A percentile compares a stretch with the other conserved stretches of the same genome.
Evolutionary conservation across 2,329 filamentous ascomycete genomes (phyloP).

Genomic region (Aspergillus alliaceus): DNA sequence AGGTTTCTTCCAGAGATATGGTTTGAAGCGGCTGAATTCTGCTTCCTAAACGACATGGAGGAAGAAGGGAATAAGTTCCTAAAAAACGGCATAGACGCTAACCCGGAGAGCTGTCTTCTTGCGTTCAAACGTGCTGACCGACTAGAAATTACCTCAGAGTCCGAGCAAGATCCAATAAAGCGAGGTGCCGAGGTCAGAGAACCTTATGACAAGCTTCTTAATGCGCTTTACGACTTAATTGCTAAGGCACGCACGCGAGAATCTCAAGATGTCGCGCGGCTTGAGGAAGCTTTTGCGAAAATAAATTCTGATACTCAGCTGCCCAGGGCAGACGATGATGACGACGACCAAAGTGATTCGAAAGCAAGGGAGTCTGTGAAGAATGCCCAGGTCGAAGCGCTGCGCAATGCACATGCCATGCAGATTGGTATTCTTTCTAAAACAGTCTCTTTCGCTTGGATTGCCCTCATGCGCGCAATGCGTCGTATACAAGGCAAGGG

Average conservation of each 20-base stretch:
- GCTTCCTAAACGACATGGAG: conserved; percentile 72
- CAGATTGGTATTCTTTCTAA: conserved; percentile 77
- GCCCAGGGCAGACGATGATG: conserved; percentile 53
- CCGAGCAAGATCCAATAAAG: conserved; percentile 67
- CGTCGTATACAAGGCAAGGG: conserved; percentile 86
- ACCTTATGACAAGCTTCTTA: conserved; percentile 79
- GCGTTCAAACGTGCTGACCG: conserved; percentile 88
- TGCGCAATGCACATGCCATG: conserved; percentile 65
- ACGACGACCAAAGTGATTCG: conserved; percentile 52
- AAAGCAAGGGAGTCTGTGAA: conserved; percentile 54
- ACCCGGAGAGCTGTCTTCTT: conserved; percentile 88
- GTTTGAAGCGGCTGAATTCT: conserved; percentile 94
- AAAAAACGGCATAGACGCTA: conserved; percentile 78
- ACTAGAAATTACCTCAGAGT: conserved; percentile 74
- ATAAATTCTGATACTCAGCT: conserved; percentile 40
- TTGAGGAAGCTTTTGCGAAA: conserved; percentile 55
- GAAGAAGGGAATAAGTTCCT: conserved; percentile 77
- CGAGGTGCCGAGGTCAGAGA: conserved; percentile 73
- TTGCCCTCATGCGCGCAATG: conserved; percentile 90
- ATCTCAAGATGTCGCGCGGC: conserved; percentile 57
- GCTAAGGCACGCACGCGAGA: conserved; percentile 69
- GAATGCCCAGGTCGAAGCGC: conserved; percentile 55
- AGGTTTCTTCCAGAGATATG: conserved; percentile 95
- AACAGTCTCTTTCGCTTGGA: conserved; percentile 91
- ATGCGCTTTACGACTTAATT: conserved; percentile 83